Conservation (phyloP, 1,284 basidiomycete species). For the Anthracocystis walkeri region DNA sequence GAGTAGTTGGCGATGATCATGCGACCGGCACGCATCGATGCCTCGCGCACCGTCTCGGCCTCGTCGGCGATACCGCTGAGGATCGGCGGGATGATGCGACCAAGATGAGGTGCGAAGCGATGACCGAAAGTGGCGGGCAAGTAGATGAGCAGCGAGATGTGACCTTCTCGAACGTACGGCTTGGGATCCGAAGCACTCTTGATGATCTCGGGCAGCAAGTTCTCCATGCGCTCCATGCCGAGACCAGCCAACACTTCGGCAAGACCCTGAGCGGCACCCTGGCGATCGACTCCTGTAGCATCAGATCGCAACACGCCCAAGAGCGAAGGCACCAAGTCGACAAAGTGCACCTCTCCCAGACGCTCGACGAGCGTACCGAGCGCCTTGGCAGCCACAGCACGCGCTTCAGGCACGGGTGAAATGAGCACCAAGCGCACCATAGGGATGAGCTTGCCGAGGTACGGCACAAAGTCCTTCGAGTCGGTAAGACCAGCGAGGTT, state of each 20-base stretch:
- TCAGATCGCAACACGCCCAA: constrained; percentile 91
- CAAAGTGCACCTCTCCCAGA: constrained; percentile 93
- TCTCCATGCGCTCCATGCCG: constrained; percentile 96
- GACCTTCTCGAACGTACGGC: constrained; percentile 94
- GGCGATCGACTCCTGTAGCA: constrained; percentile 93
- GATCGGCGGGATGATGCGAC: constrained; percentile 93
- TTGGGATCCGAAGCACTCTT: constrained; percentile 88
- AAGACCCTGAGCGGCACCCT: constrained; percentile 97
- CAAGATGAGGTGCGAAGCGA: constrained; percentile 94
- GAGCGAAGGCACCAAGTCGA: constrained; percentile 91
- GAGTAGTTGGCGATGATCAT: constrained; percentile 99
- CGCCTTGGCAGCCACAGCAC: constrained; percentile 95
- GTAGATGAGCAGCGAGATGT: constrained; percentile 97
- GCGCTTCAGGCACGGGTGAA: constrained; percentile 90
- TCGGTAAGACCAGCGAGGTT: constrained; percentile 92
- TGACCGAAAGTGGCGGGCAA: constrained; percentile 92
- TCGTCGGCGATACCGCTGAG: constrained; percentile 90
- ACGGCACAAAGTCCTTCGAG: constrained; percentile 95
- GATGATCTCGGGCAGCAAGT: constrained; percentile 92
- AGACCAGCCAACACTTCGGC: constrained; percentile 95
- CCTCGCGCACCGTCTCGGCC: constrained; percentile 89
- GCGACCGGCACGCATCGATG: constrained; percentile 97
- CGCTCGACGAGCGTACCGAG: constrained; percentile 97
- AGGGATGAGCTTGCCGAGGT: constrained; percentile 87
- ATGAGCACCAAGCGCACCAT: constrained; percentile 92